Evolutionary conservation across 2,329 filamentous ascomycete species (phyloP), one percentile per base, ranked within the genome.

Genomic region (Fusarium sp.): DNA sequence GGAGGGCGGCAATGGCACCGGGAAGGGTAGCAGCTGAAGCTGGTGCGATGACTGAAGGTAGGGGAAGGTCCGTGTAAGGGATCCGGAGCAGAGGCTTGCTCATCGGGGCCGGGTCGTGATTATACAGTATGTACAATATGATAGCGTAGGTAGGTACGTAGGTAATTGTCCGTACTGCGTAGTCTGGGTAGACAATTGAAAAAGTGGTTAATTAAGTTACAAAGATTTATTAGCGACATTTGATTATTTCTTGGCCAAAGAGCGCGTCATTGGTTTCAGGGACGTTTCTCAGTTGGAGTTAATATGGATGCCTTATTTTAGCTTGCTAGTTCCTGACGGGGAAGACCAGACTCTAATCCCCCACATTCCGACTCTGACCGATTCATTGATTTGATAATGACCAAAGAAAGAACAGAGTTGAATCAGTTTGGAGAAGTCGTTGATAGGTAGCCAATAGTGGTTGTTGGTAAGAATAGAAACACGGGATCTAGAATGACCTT

Each of bases 41-140:
- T 6, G 96, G 96, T 65, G 94, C 86, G 77, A 96, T 90, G 55
- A 86, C 87, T 5, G 94, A 92, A 27, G 90, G 84, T 25, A 94
- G 90, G 58, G 98, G 86, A 44, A 92, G 90, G 71, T 92, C 90
- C 77, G 94, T 97, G 79, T 95, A 98, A 63, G 95, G 95, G 75
- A 98, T 97, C 73, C 94, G 91, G 83, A 97, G 91, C 62, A 94
- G 87, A 75, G 91, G 87, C 80, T 88, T 91, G 80, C 86, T 86
- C 89, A 92, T 91, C 70, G 76, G 70, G 46, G 43, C 47, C 48
- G 58, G 38, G 32, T 41, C 16, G 34, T 38, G 10, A 47, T 47
- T 45, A 16, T 40, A 44, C 22, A 51, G 38, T 57, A 40, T 34
- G 44, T 29, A 53, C 34, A 61, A 48, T 43, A 52, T 25, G 44